A percentile compares a stretch with the other conserved stretches of the same genome.
phyloP scores from a whole-genome alignment of 768 basidiomycete genomes.

The Nidularia sp. region DNA sequence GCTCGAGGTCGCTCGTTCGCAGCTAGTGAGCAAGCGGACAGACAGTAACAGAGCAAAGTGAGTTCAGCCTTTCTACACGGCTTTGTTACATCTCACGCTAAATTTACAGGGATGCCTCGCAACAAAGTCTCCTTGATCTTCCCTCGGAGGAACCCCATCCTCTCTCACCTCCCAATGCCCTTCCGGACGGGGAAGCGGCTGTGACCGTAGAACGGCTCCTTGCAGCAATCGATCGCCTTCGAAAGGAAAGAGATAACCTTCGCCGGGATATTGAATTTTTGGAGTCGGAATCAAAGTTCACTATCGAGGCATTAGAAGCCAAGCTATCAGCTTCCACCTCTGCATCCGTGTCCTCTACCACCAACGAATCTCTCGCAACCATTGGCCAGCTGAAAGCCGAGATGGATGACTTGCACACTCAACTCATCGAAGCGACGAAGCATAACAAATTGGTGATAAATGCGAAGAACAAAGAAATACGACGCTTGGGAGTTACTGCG shows the following conservation, averaged over 20 bases:
- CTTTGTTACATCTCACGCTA: too few species aligned
- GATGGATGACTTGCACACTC: slow-evolving; percentile 8
- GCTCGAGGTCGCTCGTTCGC: too few species aligned
- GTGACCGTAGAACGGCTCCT: slow-evolving; percentile 53
- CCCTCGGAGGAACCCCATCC: too few species aligned
- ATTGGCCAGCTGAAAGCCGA: slow-evolving; percentile 18
- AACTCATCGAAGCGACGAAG: slow-evolving; percentile 19
- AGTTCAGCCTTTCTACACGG: too few species aligned
- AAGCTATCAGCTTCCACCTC: slow-evolving; percentile 29
- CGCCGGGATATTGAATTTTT: slow-evolving; percentile 65
- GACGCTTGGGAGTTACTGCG: slow-evolving; percentile 26
- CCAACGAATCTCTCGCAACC: slow-evolving; percentile 2
- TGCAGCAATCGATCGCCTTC: slow-evolving; percentile 60
- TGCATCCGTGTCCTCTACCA: slow-evolving; percentile 8
- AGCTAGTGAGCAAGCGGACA: too few species aligned
- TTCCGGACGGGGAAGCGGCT: slow-evolving; percentile 25
- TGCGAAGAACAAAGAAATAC: slow-evolving; percentile 6
- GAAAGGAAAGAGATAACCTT: slow-evolving; percentile 60
- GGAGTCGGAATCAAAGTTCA: slow-evolving; percentile 61
- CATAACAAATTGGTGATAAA: slow-evolving; percentile 15
- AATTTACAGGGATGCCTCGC: too few species aligned
- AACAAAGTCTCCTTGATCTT: too few species aligned
- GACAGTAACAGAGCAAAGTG: too few species aligned
- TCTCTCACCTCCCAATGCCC: neutral
- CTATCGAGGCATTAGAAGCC: slow-evolving; percentile 53